A percentile compares a stretch with the other conserved stretches of the same genome.
Evolutionary conservation across 2,329 filamentous ascomycete species (phyloP).

Genomic region (Nothopassalora personata): DNA sequence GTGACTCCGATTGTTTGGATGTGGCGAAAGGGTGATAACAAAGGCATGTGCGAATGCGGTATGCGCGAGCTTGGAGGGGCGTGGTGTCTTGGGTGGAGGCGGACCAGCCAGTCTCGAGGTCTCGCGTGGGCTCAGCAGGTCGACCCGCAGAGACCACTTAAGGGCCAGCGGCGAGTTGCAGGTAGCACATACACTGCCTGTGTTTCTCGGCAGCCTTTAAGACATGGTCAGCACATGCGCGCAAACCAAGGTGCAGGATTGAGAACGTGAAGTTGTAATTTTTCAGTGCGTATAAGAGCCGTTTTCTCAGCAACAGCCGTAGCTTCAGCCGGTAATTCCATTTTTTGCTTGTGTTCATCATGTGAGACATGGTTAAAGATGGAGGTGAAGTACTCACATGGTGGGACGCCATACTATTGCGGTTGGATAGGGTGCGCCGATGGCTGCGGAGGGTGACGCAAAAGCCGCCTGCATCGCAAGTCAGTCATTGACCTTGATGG

Average conservation of each 20-base stretch:
- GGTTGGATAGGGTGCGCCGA: background rate
- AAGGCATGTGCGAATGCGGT: conserved; percentile 26
- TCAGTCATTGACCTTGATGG: background rate
- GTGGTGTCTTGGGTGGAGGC: conserved; percentile 8
- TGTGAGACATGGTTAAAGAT: conserved; percentile 2
- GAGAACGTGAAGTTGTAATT: background rate
- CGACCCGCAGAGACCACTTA: background rate
- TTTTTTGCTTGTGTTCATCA: conserved; percentile 23
- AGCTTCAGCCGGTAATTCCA: conserved; percentile 27
- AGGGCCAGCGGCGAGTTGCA: background rate
- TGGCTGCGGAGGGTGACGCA: background rate
- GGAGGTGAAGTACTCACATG: conserved; percentile 1
- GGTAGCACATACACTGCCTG: background rate
- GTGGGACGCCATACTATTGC: background rate
- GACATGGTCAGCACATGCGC: background rate
- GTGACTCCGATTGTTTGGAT: conserved; percentile 23
- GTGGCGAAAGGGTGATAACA: conserved; percentile 23
- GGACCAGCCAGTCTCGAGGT: no score
- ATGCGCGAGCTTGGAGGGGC: conserved; percentile 15
- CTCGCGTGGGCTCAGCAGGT: no score
- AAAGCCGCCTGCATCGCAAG: background rate
- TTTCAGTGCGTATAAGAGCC: conserved; percentile 3
- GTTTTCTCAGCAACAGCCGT: conserved; percentile 15
- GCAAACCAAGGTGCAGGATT: background rate
- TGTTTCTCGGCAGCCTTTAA: background rate